Evolutionary conservation across 805 yeast genomes (phyloP).

Genomic region (Blastobotrys americana): DNA sequence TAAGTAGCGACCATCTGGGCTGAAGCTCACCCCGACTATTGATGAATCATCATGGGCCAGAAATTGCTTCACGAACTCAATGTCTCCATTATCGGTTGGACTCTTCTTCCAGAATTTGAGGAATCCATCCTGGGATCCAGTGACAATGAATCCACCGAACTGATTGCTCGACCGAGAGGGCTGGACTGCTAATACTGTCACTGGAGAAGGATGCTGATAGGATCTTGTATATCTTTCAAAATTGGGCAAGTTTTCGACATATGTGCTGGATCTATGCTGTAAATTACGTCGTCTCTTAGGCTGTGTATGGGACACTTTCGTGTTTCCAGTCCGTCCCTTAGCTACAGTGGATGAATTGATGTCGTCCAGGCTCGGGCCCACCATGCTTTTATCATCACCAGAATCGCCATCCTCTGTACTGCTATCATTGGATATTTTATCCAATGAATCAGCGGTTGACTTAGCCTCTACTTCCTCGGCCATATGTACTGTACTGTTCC

Average conservation of each 20-base stretch:
- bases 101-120: conserved; percentile 32
- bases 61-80: conserved; percentile 32
- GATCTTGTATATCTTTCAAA: conserved; percentile 22
- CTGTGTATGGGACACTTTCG: too few species aligned
- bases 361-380: too few species aligned
- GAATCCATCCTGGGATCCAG: conserved; percentile 31
- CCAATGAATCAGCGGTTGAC: too few species aligned
- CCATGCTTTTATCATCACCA: too few species aligned
- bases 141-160: conserved; percentile 23
- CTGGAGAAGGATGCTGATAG: conserved; percentile 20
- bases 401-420: too few species aligned
- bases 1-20: conserved; percentile 23
- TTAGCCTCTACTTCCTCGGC: too few species aligned
- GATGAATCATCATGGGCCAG: conserved; percentile 19
- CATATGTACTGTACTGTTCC: too few species aligned
- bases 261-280: too few species aligned
- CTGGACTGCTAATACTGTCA: conserved; percentile 11
- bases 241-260: conserved; percentile 3
- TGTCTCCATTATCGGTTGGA: conserved; percentile 11
- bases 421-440: too few species aligned
- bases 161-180: conserved; percentile 5
- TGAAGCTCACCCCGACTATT: conserved; percentile 15
- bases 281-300: too few species aligned
- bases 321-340: too few species aligned
- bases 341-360: too few species aligned